Percentiles rank a stretch among this genome's conserved stretches.
Conservation (phyloP, 306 rosid species). For the Corylus heterophylla region DNA sequence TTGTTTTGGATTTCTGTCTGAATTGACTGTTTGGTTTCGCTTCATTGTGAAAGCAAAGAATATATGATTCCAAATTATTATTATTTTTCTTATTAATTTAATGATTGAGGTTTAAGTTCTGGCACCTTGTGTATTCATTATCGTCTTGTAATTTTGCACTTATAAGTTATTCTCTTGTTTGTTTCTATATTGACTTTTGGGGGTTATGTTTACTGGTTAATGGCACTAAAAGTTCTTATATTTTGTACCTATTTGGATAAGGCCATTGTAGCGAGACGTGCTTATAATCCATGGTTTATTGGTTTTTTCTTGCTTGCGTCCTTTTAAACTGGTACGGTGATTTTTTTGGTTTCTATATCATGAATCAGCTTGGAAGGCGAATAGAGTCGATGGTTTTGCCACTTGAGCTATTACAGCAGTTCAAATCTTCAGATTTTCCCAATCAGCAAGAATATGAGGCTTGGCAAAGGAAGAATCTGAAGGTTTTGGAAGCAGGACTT, state of each 20-base stretch:
- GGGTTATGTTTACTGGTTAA: constrained; percentile 8
- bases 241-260: constrained; percentile 2
- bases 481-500: constrained; percentile 81
- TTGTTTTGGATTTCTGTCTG: background rate
- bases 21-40: constrained; percentile 5
- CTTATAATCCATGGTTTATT: background rate
- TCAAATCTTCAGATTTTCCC: constrained; percentile 68
- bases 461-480: constrained; percentile 79
- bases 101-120: background rate
- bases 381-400: constrained; percentile 87
- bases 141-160: background rate
- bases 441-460: constrained; percentile 71
- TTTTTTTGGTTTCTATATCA: constrained; percentile 35
- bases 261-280: constrained; percentile 5
- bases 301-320: background rate
- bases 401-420: constrained; percentile 82
- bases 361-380: constrained; percentile 81
- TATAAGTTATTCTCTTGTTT: constrained; percentile 20
- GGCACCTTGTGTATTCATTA: constrained; percentile 10
- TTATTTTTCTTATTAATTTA: background rate
- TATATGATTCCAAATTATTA: background rate
- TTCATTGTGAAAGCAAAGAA: background rate
- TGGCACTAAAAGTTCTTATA: constrained; percentile 1
- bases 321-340: constrained; percentile 24
- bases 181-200: constrained; percentile 18